Evolutionary conservation across 768 basidiomycete genomes (phyloP).

Genomic region (Termitomyces sp.): DNA sequence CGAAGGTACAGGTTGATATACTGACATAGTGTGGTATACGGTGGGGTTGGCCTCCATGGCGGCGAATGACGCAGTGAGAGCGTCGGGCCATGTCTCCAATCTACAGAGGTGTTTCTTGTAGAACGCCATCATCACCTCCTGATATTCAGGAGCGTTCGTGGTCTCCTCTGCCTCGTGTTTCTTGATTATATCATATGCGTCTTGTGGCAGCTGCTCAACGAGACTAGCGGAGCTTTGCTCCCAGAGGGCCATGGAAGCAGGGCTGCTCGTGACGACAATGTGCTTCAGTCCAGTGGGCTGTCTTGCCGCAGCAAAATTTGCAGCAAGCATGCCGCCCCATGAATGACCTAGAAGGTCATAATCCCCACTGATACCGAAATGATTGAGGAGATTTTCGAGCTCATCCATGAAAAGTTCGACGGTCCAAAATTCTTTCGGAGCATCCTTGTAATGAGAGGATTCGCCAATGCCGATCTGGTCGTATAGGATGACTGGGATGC

Average conservation of each 20-base stretch:
- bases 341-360: conserved; percentile 50
- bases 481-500: conserved; percentile 41
- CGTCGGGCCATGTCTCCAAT: conserved; percentile 19
- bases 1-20: neutral
- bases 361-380: conserved; percentile 31
- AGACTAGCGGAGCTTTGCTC: conserved; percentile 11
- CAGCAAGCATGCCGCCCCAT: conserved; percentile 51
- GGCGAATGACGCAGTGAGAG: conserved; percentile 14
- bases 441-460: conserved; percentile 37
- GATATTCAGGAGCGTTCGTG: conserved; percentile 11
- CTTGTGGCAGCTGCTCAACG: conserved; percentile 11
- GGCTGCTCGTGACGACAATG: conserved; percentile 26
- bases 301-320: conserved; percentile 29
- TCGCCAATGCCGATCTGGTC: conserved; percentile 43
- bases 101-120: conserved; percentile 20
- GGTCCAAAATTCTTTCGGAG: conserved; percentile 30
- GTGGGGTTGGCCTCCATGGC: conserved; percentile 19
- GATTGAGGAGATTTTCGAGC: conserved; percentile 40
- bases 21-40: conserved; percentile 22
- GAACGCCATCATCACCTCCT: conserved; percentile 16
- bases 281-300: conserved; percentile 33
- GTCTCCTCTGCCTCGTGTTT: conserved; percentile 16
- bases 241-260: conserved; percentile 24
- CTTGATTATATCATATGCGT: conserved; percentile 15
- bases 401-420: conserved; percentile 46